Conservation (phyloP, 78 protist species). For the Dictyostelium intermedium region DNA sequence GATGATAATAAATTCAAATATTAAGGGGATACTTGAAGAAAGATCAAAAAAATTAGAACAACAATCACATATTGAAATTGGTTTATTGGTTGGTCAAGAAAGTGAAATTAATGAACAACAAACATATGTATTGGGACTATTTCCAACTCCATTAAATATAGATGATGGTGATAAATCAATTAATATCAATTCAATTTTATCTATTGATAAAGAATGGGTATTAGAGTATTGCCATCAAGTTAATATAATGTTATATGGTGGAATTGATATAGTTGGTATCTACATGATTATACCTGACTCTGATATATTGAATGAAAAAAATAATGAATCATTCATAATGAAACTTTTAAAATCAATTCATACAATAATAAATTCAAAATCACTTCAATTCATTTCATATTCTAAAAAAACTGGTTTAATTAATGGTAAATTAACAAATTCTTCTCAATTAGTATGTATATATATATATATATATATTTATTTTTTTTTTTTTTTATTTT, state of each 20-base stretch:
- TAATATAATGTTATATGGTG: slow-evolving; percentile 43
- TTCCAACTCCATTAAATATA: not conserved
- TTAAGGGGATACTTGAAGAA: not conserved
- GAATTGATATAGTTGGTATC: not conserved
- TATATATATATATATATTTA: too few relatives aligned
- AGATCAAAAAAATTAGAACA: not conserved
- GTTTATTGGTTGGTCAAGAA: slow-evolving; percentile 17
- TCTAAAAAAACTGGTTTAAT: not conserved
- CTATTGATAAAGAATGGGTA: slow-evolving; percentile 28
- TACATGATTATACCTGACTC: not conserved
- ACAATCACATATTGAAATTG: not conserved
- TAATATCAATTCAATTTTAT: not conserved
- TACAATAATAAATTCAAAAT: not conserved
- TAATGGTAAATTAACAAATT: not conserved
- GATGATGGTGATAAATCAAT: not conserved
- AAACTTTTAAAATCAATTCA: not conserved
- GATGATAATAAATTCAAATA: not conserved
- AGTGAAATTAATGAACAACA: not conserved
- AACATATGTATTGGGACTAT: not conserved
- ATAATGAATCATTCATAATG: not conserved
- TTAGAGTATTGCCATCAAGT: slow-evolving; percentile 10
- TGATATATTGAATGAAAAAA: not conserved
- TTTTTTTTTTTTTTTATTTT: not conserved
- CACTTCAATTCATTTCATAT: not conserved
- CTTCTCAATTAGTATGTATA: not conserved